Base-by-base conservation (phyloP, 305 asterid genomes). In the Solanum hybrid region DNA sequence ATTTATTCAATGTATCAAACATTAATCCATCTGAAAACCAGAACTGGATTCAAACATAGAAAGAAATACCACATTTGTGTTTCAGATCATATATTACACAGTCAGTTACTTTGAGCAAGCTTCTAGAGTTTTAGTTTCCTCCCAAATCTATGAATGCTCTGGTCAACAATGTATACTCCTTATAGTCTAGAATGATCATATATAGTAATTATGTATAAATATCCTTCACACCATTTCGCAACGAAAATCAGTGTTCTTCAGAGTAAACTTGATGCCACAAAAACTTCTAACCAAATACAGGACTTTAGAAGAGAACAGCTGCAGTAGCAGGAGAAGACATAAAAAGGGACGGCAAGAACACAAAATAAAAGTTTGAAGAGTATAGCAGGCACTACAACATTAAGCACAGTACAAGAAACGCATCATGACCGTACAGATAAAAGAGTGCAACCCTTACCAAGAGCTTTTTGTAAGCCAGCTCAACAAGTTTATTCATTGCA, bases 401-500 rank as follows among this genome's bases (percentile, higher is more conserved):
- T 56, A 78, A 78, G 6, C 19, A 51, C 75, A 13, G 31, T 85
- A 13, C 34, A 76, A 17, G 45, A 31, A 66, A 90, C 10, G 89
- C 38, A 78, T 86, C 34, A 12, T 19, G 75, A 77, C 80, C 27
- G 36, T 80, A 19, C 80, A 90, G 87, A 81, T 66, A 80, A 87
- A 85, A 71, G 45, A 90, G 89, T 69, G 72, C 72, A 89, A 91
- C 26, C 92, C 94, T 95, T 91, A 96, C 99, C 98, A 97, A 90
- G 86, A 96, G 97, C 92, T 96, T 97, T 94, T 93, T 95, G 95
- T 94, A 93, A 60, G 98, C 95, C 93, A 95, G 75, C 95, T 97
- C 99, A 75, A 94, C 94, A 81, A 96, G 98, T 92, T 92, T 94
- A 93, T 95, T 95, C 95, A 96, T 93, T 51, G 98, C 99, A 90